Percentiles rank a stretch among this genome's conserved stretches.
Evolutionary conservation across 2,329 filamentous ascomycete genomes (phyloP).

Genomic region (Orbilia quercus): DNA sequence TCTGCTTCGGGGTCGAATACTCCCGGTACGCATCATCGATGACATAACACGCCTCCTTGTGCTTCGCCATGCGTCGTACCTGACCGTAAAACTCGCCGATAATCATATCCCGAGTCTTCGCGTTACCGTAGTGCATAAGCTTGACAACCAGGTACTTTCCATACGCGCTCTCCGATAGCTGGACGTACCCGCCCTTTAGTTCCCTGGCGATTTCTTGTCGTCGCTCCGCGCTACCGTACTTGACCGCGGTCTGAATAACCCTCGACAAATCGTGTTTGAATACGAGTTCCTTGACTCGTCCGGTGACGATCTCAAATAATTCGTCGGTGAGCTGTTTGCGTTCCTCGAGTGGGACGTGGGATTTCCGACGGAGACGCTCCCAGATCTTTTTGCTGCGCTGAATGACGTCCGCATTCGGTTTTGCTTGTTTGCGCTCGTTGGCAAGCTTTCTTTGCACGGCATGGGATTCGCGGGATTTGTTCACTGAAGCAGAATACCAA

Average conservation of each 20-base stretch:
- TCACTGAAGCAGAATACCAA: constrained; percentile 62
- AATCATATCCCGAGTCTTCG: constrained; percentile 85
- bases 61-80: constrained; percentile 91
- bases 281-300: constrained; percentile 91
- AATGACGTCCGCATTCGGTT: constrained; percentile 90
- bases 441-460: constrained; percentile 90
- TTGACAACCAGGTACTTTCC: constrained; percentile 98
- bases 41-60: constrained; percentile 96
- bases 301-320: constrained; percentile 89
- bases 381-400: constrained; percentile 94
- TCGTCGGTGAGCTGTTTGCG: constrained; percentile 86
- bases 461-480: constrained; percentile 85
- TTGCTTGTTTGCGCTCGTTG: constrained; percentile 88
- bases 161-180: constrained; percentile 91
- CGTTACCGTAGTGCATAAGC: constrained; percentile 89
- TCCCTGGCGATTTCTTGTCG: constrained; percentile 87
- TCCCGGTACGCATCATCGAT: constrained; percentile 95
- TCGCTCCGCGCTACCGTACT: constrained; percentile 88
- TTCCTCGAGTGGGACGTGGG: constrained; percentile 89
- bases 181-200: constrained; percentile 82
- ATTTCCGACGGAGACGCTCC: constrained; percentile 92
- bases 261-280: constrained; percentile 99
- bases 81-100: constrained; percentile 95
- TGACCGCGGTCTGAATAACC: constrained; percentile 94
- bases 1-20: constrained; percentile 86